phyloP scores from a whole-genome alignment of 208 protist species.

The Leishmania tropica region DNA sequence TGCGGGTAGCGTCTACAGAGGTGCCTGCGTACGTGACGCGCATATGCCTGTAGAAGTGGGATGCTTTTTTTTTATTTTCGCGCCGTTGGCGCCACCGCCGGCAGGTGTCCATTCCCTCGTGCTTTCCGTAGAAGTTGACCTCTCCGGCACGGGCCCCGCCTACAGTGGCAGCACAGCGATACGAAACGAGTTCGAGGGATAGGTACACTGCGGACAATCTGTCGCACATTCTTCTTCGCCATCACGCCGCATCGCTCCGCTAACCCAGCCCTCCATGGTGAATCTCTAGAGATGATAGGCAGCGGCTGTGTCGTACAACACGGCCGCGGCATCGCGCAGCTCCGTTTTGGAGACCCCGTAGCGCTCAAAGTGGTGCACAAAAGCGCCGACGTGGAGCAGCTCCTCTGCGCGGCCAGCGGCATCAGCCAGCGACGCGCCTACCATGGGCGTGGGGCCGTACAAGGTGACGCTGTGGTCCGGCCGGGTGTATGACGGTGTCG shows the following conservation, averaged over 20 bases:
- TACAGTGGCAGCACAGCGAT: background rate
- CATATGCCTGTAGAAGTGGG: background rate
- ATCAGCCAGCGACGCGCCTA: conserved; percentile 37
- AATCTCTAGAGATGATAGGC: conserved; percentile 26
- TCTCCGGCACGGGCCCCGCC: background rate
- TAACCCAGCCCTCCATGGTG: background rate
- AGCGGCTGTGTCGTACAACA: conserved; percentile 63
- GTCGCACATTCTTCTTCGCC: background rate
- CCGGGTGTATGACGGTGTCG: conserved; percentile 13
- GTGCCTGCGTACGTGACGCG: background rate
- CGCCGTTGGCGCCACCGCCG: background rate
- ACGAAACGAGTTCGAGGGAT: background rate
- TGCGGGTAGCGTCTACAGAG: background rate
- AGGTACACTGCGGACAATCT: background rate
- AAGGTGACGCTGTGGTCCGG: conserved; percentile 42
- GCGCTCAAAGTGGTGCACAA: conserved; percentile 70
- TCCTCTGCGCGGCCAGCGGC: conserved; percentile 48
- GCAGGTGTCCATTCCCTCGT: background rate
- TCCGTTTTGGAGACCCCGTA: conserved; percentile 61
- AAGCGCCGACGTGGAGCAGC: conserved; percentile 62
- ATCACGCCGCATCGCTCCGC: too few species aligned
- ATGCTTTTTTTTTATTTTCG: background rate
- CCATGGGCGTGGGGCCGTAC: conserved; percentile 53
- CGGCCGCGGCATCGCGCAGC: conserved; percentile 43
- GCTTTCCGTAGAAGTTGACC: background rate